A percentile compares a stretch with the other conserved stretches of the same genome.
Evolutionary conservation across 495 filamentous ascomycete species (phyloP).

Genomic region (Venustampulla echinocandica): DNA sequence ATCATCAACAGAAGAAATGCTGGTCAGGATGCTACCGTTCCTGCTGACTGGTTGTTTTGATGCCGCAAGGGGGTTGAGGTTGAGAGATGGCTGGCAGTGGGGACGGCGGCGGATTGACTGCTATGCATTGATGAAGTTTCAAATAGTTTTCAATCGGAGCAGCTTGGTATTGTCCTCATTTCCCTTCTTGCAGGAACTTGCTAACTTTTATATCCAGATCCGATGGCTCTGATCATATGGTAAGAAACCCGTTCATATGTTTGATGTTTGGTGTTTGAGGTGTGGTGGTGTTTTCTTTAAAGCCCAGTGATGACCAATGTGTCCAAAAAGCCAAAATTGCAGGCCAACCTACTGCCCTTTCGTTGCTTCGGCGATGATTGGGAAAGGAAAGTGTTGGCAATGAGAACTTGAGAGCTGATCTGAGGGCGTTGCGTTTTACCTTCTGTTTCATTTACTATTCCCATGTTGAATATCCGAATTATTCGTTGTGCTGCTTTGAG

Average conservation of each 20-base stretch:
- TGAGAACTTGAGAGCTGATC: slow-evolving; percentile 58
- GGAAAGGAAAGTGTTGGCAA: slow-evolving; percentile 34
- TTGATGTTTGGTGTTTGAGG: slow-evolving; percentile 1
- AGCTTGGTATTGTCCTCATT: slow-evolving; percentile 18
- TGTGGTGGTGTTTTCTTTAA: not conserved
- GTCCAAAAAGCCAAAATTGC: slow-evolving; percentile 58
- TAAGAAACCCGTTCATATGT: slow-evolving; percentile 7
- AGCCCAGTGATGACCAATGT: slow-evolving; percentile 49
- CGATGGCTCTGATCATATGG: slow-evolving; percentile 11
- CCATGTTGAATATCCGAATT: not conserved
- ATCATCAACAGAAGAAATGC: slow-evolving; percentile 18
- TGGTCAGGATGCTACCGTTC: slow-evolving; percentile 5
- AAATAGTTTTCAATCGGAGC: slow-evolving; percentile 56
- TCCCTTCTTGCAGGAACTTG: slow-evolving; percentile 6
- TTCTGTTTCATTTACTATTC: not conserved
- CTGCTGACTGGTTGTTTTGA: not conserved
- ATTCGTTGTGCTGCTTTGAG: not conserved
- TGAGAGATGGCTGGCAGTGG: slow-evolving; percentile 4
- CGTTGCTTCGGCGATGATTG: slow-evolving; percentile 9
- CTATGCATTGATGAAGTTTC: slow-evolving; percentile 12
- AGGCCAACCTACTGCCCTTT: slow-evolving; percentile 35
- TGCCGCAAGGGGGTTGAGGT: slow-evolving; percentile 10
- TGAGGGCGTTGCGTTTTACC: slow-evolving; percentile 36
- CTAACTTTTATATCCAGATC: slow-evolving; percentile 15
- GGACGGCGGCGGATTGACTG: slow-evolving; percentile 9